phyloP scores from a whole-genome alignment of 2,329 filamentous ascomycete species.

The Tympanopsis confertula region DNA sequence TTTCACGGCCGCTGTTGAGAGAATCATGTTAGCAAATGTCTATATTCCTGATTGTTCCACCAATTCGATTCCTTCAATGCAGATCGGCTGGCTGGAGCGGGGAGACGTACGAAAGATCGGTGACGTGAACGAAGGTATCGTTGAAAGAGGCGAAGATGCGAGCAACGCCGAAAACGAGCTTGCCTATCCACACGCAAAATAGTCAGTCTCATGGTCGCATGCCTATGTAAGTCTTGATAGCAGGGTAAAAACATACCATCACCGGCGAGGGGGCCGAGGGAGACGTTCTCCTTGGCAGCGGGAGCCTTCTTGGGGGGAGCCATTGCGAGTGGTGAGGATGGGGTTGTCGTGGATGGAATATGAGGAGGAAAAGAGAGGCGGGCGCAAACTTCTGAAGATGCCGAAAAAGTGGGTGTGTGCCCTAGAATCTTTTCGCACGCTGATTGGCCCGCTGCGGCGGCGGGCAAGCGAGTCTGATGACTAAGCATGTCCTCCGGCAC shows the following conservation, averaged over 20 bases:
- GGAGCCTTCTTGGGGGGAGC: conserved; percentile 1
- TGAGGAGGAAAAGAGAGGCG: not conserved
- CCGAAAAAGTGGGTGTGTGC: conserved; percentile 1
- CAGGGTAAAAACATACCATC: not conserved
- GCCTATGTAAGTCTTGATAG: too few species aligned
- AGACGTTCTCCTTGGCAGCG: conserved; percentile 1
- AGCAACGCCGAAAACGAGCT: conserved; percentile 95
- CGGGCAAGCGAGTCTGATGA: not conserved
- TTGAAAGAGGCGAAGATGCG: conserved; percentile 96
- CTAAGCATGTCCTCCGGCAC: not conserved
- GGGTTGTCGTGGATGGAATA: conserved; percentile 2
- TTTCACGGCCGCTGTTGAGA: conserved; percentile 79
- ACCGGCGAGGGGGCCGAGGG: not conserved
- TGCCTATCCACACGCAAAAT: conserved; percentile 42
- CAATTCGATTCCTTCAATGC: conserved; percentile 6
- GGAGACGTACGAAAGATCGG: conserved; percentile 77
- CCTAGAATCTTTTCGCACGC: not conserved
- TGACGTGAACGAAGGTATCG: conserved; percentile 95
- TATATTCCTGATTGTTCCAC: conserved; percentile 4
- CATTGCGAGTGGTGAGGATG: not conserved
- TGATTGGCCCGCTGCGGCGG: not conserved
- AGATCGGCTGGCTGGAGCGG: conserved; percentile 9
- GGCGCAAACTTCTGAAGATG: not conserved
- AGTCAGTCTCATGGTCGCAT: too few species aligned
- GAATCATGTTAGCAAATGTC: conserved; percentile 1